Percentiles rank a stretch among this genome's conserved stretches.
These are phyloP conservation scores for Boechera divaricarpa DNA, from an alignment of 345 rosid genomes.

Conservation along the genomic window DNA sequence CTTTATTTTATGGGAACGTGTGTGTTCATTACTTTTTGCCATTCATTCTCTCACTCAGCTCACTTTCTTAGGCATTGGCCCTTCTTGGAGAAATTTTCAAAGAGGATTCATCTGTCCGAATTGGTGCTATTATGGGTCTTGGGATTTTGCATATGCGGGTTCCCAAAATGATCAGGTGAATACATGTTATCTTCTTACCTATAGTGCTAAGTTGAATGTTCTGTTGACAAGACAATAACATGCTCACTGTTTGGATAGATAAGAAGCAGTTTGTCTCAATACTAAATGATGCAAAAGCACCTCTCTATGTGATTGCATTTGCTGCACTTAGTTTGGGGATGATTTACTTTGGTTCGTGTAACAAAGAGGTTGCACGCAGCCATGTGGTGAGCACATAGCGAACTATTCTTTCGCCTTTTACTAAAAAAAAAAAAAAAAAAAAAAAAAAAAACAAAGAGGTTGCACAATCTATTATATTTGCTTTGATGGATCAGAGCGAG, in stretches of 20 bases:
- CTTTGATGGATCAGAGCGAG: slow-evolving; percentile 84
- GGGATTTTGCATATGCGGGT: too few species aligned
- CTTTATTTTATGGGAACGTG: too few species aligned
- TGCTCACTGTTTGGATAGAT: slow-evolving; percentile 19
- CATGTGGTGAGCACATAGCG: slow-evolving; percentile 43
- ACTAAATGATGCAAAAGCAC: slow-evolving; percentile 69
- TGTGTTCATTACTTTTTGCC: too few species aligned
- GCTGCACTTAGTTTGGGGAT: slow-evolving; percentile 91
- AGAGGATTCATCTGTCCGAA: too few species aligned
- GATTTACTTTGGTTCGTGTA: slow-evolving; percentile 91
- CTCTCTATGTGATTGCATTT: slow-evolving; percentile 89
- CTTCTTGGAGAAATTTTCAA: too few species aligned
- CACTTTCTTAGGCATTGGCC: too few species aligned
- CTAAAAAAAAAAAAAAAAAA: slow-evolving; percentile 42
- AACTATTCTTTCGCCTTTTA: slow-evolving; percentile 47
- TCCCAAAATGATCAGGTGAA: too few species aligned
- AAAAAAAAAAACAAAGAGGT: slow-evolving; percentile 78
- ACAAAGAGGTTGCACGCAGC: slow-evolving; percentile 63
- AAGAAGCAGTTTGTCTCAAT: slow-evolving; percentile 62
- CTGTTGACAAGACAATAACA: too few species aligned
- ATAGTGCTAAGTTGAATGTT: too few species aligned
- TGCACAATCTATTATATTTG: slow-evolving; percentile 86
- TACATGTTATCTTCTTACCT: too few species aligned
- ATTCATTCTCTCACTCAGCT: too few species aligned
- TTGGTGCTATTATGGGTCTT: too few species aligned